phyloP scores from a whole-genome alignment of 345 rosid species.

The Populus ilicifolia region DNA sequence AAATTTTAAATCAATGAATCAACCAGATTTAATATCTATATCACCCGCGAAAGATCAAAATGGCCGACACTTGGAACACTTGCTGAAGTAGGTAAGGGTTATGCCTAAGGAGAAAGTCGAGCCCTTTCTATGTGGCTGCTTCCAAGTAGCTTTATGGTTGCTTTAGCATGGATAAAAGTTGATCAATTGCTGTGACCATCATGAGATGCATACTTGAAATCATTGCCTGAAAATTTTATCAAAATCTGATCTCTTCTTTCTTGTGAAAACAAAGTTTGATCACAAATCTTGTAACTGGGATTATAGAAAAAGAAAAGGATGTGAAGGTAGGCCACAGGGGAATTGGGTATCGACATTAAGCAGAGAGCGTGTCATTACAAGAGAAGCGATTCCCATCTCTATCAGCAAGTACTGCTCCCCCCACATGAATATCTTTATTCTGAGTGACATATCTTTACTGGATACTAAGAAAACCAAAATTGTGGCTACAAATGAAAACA shows the following conservation, averaged over 20 bases:
- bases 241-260: background rate
- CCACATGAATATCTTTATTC: conserved; percentile 6
- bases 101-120: background rate
- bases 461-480: background rate
- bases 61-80: background rate
- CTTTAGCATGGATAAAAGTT: background rate
- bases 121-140: background rate
- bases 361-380: background rate
- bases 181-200: background rate
- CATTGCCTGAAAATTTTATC: background rate
- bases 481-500: conserved; percentile 10
- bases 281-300: background rate
- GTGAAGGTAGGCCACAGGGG: background rate
- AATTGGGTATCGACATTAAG: background rate
- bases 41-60: too few relatives aligned
- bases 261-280: background rate
- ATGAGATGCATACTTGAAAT: background rate
- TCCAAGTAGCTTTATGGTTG: background rate
- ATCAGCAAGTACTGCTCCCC: background rate
- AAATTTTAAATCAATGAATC: too few relatives aligned
- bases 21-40: too few relatives aligned
- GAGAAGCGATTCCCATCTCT: background rate
- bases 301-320: background rate
- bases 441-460: conserved; percentile 3
- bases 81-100: background rate